Evolutionary conservation across 768 basidiomycete species (phyloP), one percentile per base, ranked within the genome.

Genomic region (Termitomyces titanicus): DNA sequence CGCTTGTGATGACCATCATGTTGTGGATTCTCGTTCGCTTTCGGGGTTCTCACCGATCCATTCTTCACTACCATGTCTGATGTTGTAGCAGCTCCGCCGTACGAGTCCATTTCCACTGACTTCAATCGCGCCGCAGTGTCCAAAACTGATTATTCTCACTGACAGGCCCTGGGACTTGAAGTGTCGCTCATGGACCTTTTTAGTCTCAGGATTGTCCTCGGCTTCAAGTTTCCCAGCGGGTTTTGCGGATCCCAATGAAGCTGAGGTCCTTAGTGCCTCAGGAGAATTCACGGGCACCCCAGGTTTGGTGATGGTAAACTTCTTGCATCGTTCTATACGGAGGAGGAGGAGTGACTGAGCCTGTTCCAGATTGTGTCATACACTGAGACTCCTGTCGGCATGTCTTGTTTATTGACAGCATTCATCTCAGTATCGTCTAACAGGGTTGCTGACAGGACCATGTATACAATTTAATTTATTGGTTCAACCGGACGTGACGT

Each of bases 111-210:
- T 17, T 8, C 22, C 25, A 8, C 9, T 17, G 17, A 4, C 8
- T 3, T 37, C 1, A 3, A 17, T 3, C 29, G 29, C 29, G n/a
- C 29, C 29, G 29, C 29, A 9, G 5, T 18, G 24, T 8, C 11
- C 10, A 4, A 5, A 35, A 54, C 20, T 29, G 5, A 25, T 27
- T 10, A 50, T 48, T 47, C 22, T n/a, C 13, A 15, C 6, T 13
- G n/a, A 20, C 52, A 70, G 70, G 10, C 70, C 70, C 42, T 72
- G 70, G 70, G 51, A 65, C 9, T 56, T 73, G 18, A 68, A 67
- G 44, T 65, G 68, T 27, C 64, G 63, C 25, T 44, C 39, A 34
- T 72, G 70, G 69, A 35, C 58, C 5, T 69, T 71, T 46, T 37
- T 61, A 8, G 47, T 70, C 2, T 60, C 70, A 2, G 54, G 60